Base-by-base conservation (phyloP, 768 basidiomycete species). In the Filobasidium wieringae region DNA sequence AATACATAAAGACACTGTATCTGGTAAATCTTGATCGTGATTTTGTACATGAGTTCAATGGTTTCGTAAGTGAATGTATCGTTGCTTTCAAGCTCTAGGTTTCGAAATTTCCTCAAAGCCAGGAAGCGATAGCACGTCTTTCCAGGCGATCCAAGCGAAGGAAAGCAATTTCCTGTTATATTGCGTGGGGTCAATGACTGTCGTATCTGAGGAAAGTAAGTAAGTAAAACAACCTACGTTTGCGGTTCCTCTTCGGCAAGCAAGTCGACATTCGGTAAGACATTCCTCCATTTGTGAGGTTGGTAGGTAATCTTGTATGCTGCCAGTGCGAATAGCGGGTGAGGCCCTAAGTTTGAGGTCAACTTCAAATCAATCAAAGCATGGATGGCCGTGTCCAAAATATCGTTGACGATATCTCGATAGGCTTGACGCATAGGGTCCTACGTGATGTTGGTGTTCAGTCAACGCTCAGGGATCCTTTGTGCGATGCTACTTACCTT, bases 261-360 rank as follows among this genome's bases (percentile, higher is more conserved):
- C 4, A 47, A 27, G 4, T 6, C 29, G 19, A 47, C 22, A 22
- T 47, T 47, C 2, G 43, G 43, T 14, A 47, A 7, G 43, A 47
- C 24, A 27, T 47, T 47, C 24, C 29, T 19, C 7, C 29, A 47
- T 14, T 47, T 47, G 7, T 47, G 22, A 4, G 43, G 43, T 27
- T 57, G 50, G 34, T 63, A 63, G 1, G 63, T 60, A 27, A 63
- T 43, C 49, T 59, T 55, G 37, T 63, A 63, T 4, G 60, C 63
- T 3, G 63, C 63, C 26, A 63, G 45, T 8, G 63, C 63, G 14
- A 60, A 51, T 24, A 63, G 47, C 34, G 59, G 62, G 15, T 55
- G 27, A 4, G 59, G 54, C 11, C 32, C 29, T 17, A 60, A 34
- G 8, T 30, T 51, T 8, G 62, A 56, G n/a, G 59, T 41, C 19